Evolutionary conservation across 192 early-diverging fungal species (phyloP).

Genomic region (Helicostylum pulchrum): DNA sequence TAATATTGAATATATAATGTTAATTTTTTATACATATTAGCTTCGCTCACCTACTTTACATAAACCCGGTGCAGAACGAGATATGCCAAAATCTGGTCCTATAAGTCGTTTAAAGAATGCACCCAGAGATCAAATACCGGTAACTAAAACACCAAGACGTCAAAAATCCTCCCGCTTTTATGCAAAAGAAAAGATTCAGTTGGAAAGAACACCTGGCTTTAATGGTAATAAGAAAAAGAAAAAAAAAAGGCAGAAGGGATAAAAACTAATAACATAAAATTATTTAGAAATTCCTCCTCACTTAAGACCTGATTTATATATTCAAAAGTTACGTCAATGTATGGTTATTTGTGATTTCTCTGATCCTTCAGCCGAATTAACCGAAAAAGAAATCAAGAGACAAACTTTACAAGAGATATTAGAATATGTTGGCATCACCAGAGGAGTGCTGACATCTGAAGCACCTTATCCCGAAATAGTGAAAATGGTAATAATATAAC

Average conservation of each 20-base stretch:
- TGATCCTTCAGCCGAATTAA: slow-evolving; percentile 79
- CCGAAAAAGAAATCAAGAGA: slow-evolving; percentile 95
- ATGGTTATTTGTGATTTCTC: slow-evolving; percentile 92
- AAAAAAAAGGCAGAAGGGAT: too few relatives aligned
- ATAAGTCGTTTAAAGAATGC: slow-evolving; percentile 54
- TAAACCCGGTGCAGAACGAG: slow-evolving; percentile 12
- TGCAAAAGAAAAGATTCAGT: slow-evolving; percentile 75
- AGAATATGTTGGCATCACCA: slow-evolving; percentile 87
- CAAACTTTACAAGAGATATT: slow-evolving; percentile 85
- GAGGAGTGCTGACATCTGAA: slow-evolving; percentile 79
- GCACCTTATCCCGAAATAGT: slow-evolving; percentile 90
- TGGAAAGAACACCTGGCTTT: slow-evolving; percentile 72
- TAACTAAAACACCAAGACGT: slow-evolving; percentile 74
- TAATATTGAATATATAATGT: background rate
- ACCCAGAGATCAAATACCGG: slow-evolving; percentile 68
- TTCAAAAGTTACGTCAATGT: slow-evolving; percentile 91
- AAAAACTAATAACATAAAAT: background rate
- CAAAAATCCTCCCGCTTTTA: slow-evolving; percentile 87
- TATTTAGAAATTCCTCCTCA: slow-evolving; percentile 66
- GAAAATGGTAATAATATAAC: slow-evolving; percentile 71
- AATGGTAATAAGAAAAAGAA: slow-evolving; percentile 56
- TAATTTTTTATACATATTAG: background rate
- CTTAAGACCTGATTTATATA: slow-evolving; percentile 82
- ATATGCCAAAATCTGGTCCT: slow-evolving; percentile 29
- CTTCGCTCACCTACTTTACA: slow-evolving; percentile 15